Conservation (phyloP, 2,329 filamentous ascomycete species). For the Fusarium graminum region DNA sequence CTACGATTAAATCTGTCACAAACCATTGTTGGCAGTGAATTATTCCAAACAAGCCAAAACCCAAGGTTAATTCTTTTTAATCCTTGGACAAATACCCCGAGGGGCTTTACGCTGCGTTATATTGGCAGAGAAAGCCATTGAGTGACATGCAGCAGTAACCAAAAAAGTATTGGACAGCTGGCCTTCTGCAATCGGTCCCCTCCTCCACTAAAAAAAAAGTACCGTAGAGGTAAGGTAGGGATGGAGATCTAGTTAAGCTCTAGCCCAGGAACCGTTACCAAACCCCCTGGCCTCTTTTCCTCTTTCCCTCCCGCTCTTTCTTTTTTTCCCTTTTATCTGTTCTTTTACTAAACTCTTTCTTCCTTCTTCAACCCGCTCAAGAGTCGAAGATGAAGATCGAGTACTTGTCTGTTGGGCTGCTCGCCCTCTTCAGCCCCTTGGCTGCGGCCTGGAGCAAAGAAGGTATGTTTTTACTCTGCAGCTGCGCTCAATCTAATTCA, state of each 20-base stretch:
- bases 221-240: conserved; percentile 18
- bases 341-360: conserved; percentile 10
- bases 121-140: conserved; percentile 13
- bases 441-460: conserved; percentile 87
- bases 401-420: conserved; percentile 75
- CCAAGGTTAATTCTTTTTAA: background rate
- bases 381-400: conserved; percentile 76
- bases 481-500: conserved; percentile 2
- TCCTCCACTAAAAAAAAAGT: conserved; percentile 35
- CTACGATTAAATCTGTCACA: conserved; percentile 4
- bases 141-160: conserved; percentile 3
- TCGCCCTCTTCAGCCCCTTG: conserved; percentile 75
- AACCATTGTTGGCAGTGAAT: conserved; percentile 3
- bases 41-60: background rate
- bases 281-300: conserved; percentile 20
- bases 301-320: conserved; percentile 10
- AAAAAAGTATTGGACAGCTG: conserved; percentile 41
- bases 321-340: background rate
- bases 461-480: conserved; percentile 64
- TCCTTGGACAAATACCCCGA: conserved; percentile 6
- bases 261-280: conserved; percentile 31
- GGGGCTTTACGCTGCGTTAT: conserved; percentile 34
- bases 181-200: conserved; percentile 38
- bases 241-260: conserved; percentile 32
- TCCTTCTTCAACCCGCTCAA: conserved; percentile 9